Base-by-base conservation (phyloP, 2,329 filamentous ascomycete genomes). In the Neofusicoccum sp. region DNA sequence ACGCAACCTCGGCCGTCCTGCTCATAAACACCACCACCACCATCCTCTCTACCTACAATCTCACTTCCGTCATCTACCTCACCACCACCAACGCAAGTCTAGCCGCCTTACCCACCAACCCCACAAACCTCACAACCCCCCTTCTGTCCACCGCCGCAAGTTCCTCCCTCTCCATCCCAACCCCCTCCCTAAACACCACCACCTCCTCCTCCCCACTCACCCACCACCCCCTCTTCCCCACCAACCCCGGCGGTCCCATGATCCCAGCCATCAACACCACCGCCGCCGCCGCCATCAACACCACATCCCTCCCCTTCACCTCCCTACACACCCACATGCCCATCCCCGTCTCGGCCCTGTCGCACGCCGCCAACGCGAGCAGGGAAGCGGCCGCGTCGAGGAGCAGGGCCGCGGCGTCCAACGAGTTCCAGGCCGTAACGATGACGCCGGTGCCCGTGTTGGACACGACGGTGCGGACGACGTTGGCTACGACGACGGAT, bases 271-370 rank as follows among this genome's bases (percentile, higher is more conserved):
- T 49, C 30, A 7, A 31, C 45, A n/a, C 6, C 30, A 20, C 45
- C 36, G 24, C 20, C 24, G 3, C 4, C 49, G 2, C n/a, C n/a
- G n/a, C n/a, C n/a, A n/a, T 28, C 7, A 41, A 30, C 49, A 28
- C 34, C 11, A 54, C 34, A 0, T 26, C 31, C 7, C n/a, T 8
- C 33, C 7, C 14, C 28, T 12, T 8, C 0, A 6, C 20, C 26
- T 57, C 28, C 30, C 20, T 54, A 7, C 48, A 38, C 6, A 60
- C 57, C 14, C 45, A 9, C 5, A 60, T 60, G 57, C 57, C 57
- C 16, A 60, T 60, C 26, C 57, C 57, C 0, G 6, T 51, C 3
- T 7, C 12, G 1, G 44, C 57, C 14, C 28, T 60, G 1, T 51
- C 45, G 0, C n/a, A n/a, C n/a, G 57, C 57, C 9, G 44, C 38